phyloP scores from a whole-genome alignment of 2,329 filamentous ascomycete species.

The Lizonia empirigonia region DNA sequence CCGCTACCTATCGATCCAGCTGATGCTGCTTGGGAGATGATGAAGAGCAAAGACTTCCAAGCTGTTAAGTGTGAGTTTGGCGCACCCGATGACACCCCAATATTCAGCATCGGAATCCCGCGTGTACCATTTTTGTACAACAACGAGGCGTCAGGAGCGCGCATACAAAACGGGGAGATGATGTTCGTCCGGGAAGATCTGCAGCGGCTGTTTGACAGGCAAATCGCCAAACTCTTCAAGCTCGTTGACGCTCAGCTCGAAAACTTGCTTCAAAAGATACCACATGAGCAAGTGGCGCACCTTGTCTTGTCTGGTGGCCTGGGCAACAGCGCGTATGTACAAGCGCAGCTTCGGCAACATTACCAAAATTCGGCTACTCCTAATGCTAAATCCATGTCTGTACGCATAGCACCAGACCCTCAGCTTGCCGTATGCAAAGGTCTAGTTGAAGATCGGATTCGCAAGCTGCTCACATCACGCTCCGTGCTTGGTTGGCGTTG shows the following conservation, averaged over 20 bases:
- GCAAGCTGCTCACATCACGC: constrained; percentile 51
- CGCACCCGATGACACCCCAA: constrained; percentile 42
- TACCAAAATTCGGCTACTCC: constrained; percentile 34
- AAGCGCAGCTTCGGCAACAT: constrained; percentile 37
- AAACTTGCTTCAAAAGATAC: constrained; percentile 35
- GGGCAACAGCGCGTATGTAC: constrained; percentile 52
- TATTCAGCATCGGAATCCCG: constrained; percentile 47
- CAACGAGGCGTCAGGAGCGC: constrained; percentile 36
- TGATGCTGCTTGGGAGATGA: constrained; percentile 50
- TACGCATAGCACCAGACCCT: constrained; percentile 54
- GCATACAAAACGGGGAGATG: constrained; percentile 45
- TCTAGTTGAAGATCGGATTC: constrained; percentile 58
- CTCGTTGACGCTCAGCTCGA: constrained; percentile 46
- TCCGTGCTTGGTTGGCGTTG: constrained; percentile 53
- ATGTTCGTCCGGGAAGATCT: constrained; percentile 42
- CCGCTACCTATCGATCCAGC: constrained; percentile 39
- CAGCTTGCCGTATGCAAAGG: constrained; percentile 63
- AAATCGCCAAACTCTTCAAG: constrained; percentile 43
- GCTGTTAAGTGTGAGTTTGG: constrained; percentile 51
- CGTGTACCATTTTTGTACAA: constrained; percentile 39
- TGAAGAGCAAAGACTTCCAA: constrained; percentile 49
- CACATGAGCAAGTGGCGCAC: constrained; percentile 40
- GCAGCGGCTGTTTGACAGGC: constrained; percentile 44
- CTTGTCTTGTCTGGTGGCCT: constrained; percentile 53
- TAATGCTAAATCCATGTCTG: constrained; percentile 26